Percentiles rank a stretch among this genome's conserved stretches.
Conservation (phyloP, 176 grass and related monocot genomes). For the Cenchrus purpureus region DNA sequence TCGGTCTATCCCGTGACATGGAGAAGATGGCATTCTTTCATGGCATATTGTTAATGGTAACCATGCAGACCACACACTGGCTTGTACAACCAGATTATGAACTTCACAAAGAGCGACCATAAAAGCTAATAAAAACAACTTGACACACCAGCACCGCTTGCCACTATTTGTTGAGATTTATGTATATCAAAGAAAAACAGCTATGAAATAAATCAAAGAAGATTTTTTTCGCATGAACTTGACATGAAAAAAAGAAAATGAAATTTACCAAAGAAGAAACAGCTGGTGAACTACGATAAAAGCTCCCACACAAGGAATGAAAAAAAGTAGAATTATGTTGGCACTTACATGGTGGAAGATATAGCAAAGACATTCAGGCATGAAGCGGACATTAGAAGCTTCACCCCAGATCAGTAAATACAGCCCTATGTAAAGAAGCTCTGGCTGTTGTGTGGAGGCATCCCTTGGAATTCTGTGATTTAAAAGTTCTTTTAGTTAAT, state of each 20-base stretch:
- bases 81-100: slow-evolving; percentile 1
- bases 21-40: background rate
- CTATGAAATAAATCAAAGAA: background rate
- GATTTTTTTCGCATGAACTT: background rate
- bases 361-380: slow-evolving; percentile 98
- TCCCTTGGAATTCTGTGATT: slow-evolving; percentile 42
- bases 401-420: slow-evolving; percentile 99
- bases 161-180: background rate
- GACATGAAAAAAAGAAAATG: slow-evolving; percentile 26
- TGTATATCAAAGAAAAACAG: background rate
- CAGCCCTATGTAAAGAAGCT: slow-evolving; percentile 88
- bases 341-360: slow-evolving; percentile 94
- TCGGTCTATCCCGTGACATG: background rate
- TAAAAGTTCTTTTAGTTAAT: background rate
- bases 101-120: background rate
- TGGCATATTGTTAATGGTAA: background rate
- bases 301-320: background rate
- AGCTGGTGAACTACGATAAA: slow-evolving; percentile 1
- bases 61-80: background rate
- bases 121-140: slow-evolving; percentile 12
- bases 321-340: background rate
- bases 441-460: slow-evolving; percentile 55
- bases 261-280: background rate
- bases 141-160: background rate
- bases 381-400: slow-evolving; percentile 96